Evolutionary conservation across 1,139 yeast species (phyloP).

Genomic region (Blastobotrys arbuscula): DNA sequence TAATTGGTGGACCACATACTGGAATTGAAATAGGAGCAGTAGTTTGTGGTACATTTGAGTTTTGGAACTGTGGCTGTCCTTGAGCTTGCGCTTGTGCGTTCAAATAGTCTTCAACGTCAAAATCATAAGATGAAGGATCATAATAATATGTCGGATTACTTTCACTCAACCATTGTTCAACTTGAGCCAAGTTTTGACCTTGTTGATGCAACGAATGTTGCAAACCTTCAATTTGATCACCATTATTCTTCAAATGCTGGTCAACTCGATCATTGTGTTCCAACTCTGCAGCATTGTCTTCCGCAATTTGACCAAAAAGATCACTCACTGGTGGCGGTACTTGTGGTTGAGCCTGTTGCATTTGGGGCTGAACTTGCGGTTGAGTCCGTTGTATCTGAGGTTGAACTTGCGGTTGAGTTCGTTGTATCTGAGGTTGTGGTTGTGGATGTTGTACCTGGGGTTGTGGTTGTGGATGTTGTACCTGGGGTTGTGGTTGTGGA

Average conservation of each 20-base stretch:
- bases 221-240: not conserved
- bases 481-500: not conserved
- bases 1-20: not conserved
- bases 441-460: not conserved
- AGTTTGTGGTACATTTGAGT: too few relatives aligned
- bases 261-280: not conserved
- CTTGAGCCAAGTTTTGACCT: slow-evolving; percentile 3
- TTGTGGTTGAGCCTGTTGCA: not conserved
- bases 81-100: not conserved
- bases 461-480: not conserved
- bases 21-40: not conserved
- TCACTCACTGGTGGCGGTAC: not conserved
- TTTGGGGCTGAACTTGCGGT: not conserved
- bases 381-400: not conserved
- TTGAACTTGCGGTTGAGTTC: not conserved
- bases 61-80: too few relatives aligned
- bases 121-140: not conserved
- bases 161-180: slow-evolving; percentile 9
- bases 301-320: not conserved
- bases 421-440: not conserved
- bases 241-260: slow-evolving; percentile 1
- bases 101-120: slow-evolving; percentile 9
- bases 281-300: not conserved
- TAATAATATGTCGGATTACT: not conserved
- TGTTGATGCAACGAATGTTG: not conserved